A percentile compares a stretch with the other conserved stretches of the same genome.
Conservation (phyloP, 768 basidiomycete genomes). For the Trametes elegans region DNA sequence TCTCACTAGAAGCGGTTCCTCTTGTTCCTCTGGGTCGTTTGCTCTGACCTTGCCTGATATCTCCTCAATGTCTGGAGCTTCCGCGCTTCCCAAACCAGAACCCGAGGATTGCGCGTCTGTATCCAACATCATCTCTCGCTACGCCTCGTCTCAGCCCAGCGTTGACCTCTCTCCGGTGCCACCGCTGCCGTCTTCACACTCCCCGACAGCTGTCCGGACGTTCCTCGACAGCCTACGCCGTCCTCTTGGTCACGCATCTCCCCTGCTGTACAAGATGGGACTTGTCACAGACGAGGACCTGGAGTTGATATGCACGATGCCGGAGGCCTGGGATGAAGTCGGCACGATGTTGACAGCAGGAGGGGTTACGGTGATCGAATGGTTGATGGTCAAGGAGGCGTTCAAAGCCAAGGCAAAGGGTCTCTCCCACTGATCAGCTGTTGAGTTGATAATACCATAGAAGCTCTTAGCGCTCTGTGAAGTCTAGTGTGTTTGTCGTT, state of each 20-base stretch:
- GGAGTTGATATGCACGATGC: slow-evolving; percentile 13
- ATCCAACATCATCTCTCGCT: not conserved
- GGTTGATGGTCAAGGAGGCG: slow-evolving; percentile 19
- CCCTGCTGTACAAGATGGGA: slow-evolving; percentile 9
- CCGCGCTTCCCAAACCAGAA: not conserved
- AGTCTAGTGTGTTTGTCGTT: too few species aligned
- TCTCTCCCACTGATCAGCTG: not conserved
- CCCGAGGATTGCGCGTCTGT: not conserved
- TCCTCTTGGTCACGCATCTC: slow-evolving; percentile 6
- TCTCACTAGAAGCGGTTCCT: not conserved
- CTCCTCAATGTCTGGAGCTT: not conserved
- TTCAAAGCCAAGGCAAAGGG: slow-evolving; percentile 5
- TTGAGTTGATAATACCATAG: not conserved
- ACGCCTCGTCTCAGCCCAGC: not conserved
- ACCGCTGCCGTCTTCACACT: not conserved
- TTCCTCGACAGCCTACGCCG: slow-evolving; percentile 12
- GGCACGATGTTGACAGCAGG: slow-evolving; percentile 3
- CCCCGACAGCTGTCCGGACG: not conserved
- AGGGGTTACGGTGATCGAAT: slow-evolving; percentile 15
- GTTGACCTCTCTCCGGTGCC: not conserved
- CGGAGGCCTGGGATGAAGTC: slow-evolving; percentile 14
- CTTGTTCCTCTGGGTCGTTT: slow-evolving; percentile 3
- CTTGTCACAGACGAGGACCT: slow-evolving; percentile 12
- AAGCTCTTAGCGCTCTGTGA: too few species aligned
- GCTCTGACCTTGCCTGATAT: not conserved